phyloP scores from a whole-genome alignment of 371 early-diverging fungal species.

The Mortierella polycephala region DNA sequence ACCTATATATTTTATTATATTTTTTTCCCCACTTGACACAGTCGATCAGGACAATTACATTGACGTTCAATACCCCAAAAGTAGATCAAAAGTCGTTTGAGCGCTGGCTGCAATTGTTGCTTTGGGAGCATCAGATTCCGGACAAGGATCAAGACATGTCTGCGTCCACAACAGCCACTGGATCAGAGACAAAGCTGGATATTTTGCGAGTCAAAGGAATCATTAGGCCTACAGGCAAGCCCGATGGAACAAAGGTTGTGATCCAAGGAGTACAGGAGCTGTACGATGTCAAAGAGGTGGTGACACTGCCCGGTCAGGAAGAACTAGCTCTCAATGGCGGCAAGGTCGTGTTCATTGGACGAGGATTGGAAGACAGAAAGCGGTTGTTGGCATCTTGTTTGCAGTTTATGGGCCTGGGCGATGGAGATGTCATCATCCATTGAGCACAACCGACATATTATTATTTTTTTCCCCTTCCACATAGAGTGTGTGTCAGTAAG shows the following conservation, averaged over 20 bases:
- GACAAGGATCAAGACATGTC: conserved; percentile 9
- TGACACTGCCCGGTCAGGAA: conserved; percentile 9
- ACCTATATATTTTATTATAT: neutral
- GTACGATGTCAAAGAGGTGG: conserved; percentile 81
- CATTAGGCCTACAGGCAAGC: conserved; percentile 60
- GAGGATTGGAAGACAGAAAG: conserved; percentile 34
- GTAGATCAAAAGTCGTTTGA: conserved; percentile 65
- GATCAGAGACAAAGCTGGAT: conserved; percentile 48
- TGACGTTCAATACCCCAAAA: conserved; percentile 54
- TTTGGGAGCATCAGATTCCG: conserved; percentile 89
- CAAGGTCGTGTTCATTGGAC: conserved; percentile 54
- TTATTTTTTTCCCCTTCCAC: too few relatives aligned
- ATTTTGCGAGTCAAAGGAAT: conserved; percentile 90
- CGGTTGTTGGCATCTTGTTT: conserved; percentile 24
- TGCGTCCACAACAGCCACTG: conserved; percentile 5
- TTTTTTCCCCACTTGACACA: conserved; percentile 21
- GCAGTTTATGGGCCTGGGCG: conserved; percentile 17
- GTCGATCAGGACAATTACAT: conserved; percentile 63
- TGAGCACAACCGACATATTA: too few relatives aligned
- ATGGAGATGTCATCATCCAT: conserved; percentile 14
- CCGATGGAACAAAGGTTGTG: conserved; percentile 61
- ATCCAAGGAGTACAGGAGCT: conserved; percentile 94
- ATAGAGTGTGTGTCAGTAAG: too few relatives aligned
- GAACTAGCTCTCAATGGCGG: conserved; percentile 20
- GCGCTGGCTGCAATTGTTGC: conserved; percentile 87